phyloP scores from a whole-genome alignment of 495 filamentous ascomycete genomes.

The Daldinia childiae region DNA sequence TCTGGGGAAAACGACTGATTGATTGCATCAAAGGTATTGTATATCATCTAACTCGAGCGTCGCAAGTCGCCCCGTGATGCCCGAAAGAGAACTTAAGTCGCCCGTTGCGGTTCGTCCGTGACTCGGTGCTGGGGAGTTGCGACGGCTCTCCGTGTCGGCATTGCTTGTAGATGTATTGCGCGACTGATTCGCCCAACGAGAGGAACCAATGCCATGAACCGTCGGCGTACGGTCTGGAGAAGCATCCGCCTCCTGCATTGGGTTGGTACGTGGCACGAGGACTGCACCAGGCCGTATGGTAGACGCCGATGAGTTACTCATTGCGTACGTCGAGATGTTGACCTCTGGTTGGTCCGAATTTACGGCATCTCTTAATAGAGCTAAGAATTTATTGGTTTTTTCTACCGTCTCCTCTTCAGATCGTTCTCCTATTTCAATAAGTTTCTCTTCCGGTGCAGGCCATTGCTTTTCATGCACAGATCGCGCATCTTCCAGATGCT shows the following conservation, averaged over 20 bases:
- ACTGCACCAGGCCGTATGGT: background rate
- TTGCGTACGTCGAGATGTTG: background rate
- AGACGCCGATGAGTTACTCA: background rate
- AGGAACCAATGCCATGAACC: background rate
- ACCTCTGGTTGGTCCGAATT: background rate
- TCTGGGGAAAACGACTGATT: background rate
- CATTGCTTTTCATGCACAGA: background rate
- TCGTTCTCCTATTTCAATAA: background rate
- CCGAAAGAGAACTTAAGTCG: constrained; percentile 13
- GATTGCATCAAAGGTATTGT: background rate
- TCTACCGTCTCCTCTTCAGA: background rate
- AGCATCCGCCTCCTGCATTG: background rate
- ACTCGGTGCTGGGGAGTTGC: too few relatives aligned
- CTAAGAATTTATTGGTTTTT: background rate
- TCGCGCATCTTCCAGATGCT: background rate
- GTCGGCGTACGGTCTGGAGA: background rate
- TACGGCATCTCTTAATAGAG: background rate
- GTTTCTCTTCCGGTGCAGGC: background rate
- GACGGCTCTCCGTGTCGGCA: background rate
- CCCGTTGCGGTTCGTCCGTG: background rate
- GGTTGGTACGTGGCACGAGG: background rate
- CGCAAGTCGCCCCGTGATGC: background rate
- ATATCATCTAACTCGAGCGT: background rate
- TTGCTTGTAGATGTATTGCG: background rate
- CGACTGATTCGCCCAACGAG: background rate